Conservation (phyloP, 495 filamentous ascomycete species). For the Penicillium paradoxum region DNA sequence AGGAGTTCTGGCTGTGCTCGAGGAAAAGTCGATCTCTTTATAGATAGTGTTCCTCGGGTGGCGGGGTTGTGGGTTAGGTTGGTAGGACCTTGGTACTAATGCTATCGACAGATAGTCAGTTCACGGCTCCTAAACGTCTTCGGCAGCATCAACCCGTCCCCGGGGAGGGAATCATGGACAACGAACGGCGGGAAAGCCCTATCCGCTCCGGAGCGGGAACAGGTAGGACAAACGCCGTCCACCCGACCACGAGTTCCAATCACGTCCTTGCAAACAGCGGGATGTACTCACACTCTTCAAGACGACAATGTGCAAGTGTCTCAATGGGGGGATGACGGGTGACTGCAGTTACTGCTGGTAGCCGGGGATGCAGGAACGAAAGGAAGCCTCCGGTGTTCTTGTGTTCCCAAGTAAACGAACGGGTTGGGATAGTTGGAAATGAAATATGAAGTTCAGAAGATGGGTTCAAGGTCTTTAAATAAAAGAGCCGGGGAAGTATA, state of each 20-base stretch:
- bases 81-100: background rate
- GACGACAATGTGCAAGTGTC: slow-evolving; percentile 3
- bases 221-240: slow-evolving; percentile 11
- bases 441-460: slow-evolving; percentile 16
- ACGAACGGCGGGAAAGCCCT: slow-evolving; percentile 10
- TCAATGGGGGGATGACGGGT: slow-evolving; percentile 8
- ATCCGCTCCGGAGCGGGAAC: slow-evolving; percentile 13
- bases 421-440: slow-evolving; percentile 23
- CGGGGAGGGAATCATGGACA: background rate
- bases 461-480: slow-evolving; percentile 10
- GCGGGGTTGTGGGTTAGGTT: background rate
- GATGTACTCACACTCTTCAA: slow-evolving; percentile 15
- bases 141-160: slow-evolving; percentile 1
- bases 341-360: slow-evolving; percentile 22
- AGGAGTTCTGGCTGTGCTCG: background rate
- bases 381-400: slow-evolving; percentile 15
- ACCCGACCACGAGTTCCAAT: slow-evolving; percentile 8
- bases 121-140: background rate
- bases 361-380: slow-evolving; percentile 23
- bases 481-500: slow-evolving; percentile 3
- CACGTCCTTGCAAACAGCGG: slow-evolving; percentile 21
- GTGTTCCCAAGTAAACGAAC: slow-evolving; percentile 8
- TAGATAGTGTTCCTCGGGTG: slow-evolving; percentile 1
- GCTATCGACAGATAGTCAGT: slow-evolving; percentile 5
- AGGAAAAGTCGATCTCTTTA: slow-evolving; percentile 7